Percentiles rank a stretch among this genome's conserved stretches.
Evolutionary conservation across 371 early-diverging fungal species (phyloP).

Genomic region (Astathelohania contejeani): DNA sequence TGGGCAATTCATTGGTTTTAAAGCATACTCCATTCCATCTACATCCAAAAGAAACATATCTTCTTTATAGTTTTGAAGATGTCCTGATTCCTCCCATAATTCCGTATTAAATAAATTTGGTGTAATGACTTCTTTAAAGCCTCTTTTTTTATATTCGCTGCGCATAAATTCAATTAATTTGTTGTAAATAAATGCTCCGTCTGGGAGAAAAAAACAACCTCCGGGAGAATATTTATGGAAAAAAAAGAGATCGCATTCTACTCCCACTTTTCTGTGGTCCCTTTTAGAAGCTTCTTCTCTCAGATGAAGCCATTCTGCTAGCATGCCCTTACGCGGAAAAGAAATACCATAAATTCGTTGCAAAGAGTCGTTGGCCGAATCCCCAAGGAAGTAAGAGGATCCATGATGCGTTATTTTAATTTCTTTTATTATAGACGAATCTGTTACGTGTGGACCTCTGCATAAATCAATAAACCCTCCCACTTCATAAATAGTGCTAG

Average conservation of each 20-base stretch:
- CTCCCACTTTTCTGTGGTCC: conserved; percentile 90
- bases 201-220: conserved; percentile 81
- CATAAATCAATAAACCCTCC: conserved; percentile 95
- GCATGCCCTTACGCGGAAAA: conserved; percentile 83
- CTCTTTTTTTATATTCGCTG: conserved; percentile 71
- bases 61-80: conserved; percentile 91
- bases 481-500: conserved; percentile 87
- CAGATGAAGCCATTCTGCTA: conserved; percentile 77
- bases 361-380: conserved; percentile 79
- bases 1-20: conserved; percentile 99
- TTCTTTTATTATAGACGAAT: conserved; percentile 79
- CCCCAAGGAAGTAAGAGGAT: conserved; percentile 88
- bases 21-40: conserved; percentile 62
- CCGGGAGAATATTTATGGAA: conserved; percentile 89
- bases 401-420: conserved; percentile 75
- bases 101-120: conserved; percentile 84
- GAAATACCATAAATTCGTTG: conserved; percentile 95
- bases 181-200: conserved; percentile 85
- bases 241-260: conserved; percentile 71
- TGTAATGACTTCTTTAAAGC: conserved; percentile 80
- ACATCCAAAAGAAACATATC: conserved; percentile 89
- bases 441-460: conserved; percentile 86
- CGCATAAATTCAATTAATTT: conserved; percentile 70
- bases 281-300: conserved; percentile 84
- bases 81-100: conserved; percentile 92